Evolutionary conservation across 495 filamentous ascomycete species (phyloP).

Genomic region (Xylaria venustula): DNA sequence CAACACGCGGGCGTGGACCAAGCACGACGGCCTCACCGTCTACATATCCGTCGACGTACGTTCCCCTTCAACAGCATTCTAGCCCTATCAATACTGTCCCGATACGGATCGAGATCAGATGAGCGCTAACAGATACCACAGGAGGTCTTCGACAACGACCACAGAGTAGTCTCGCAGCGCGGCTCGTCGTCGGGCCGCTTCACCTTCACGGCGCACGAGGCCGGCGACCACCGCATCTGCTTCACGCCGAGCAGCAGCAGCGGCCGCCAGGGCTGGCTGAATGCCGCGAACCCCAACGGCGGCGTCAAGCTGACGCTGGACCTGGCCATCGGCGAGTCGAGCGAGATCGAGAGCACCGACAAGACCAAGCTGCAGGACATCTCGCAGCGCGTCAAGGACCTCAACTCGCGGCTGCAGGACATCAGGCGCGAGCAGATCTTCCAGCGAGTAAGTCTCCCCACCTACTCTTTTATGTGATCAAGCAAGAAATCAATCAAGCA

Average conservation of each 20-base stretch:
- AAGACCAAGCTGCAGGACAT: slow-evolving; percentile 93
- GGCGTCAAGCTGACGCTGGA: slow-evolving; percentile 83
- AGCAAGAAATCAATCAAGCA: neutral
- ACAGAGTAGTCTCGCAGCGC: slow-evolving; percentile 86
- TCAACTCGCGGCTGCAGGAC: slow-evolving; percentile 85
- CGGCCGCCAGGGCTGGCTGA: slow-evolving; percentile 66
- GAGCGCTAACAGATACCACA: slow-evolving; percentile 18
- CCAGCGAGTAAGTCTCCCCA: slow-evolving; percentile 75
- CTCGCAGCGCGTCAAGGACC: slow-evolving; percentile 81
- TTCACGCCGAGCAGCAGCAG: slow-evolving; percentile 73
- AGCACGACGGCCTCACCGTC: slow-evolving; percentile 73
- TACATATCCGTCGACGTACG: slow-evolving; percentile 83
- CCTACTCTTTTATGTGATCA: no score
- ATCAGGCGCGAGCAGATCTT: slow-evolving; percentile 94
- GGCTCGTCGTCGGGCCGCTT: slow-evolving; percentile 77
- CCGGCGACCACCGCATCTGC: slow-evolving; percentile 92
- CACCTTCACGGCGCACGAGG: slow-evolving; percentile 93
- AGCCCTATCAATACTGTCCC: no score
- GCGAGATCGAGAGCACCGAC: slow-evolving; percentile 88
- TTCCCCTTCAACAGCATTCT: neutral
- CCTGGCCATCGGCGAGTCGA: slow-evolving; percentile 93
- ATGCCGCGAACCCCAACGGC: slow-evolving; percentile 58
- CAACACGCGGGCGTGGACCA: slow-evolving; percentile 58
- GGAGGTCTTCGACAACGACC: slow-evolving; percentile 97
- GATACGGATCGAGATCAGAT: neutral